phyloP scores from a whole-genome alignment of 106 monocot genomes.

The Cymbidium sinense region DNA sequence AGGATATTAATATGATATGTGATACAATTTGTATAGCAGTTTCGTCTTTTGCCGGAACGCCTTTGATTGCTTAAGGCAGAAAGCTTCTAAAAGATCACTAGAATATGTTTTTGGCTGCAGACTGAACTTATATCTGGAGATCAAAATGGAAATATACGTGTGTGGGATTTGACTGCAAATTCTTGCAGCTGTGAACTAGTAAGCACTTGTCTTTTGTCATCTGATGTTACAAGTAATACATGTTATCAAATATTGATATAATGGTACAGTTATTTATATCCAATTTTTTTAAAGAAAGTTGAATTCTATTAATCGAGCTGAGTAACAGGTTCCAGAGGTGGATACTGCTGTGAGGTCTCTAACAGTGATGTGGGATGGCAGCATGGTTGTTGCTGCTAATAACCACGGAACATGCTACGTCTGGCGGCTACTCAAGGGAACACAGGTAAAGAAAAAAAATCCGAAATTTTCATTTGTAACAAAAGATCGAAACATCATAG shows the following conservation, averaged over 20 bases:
- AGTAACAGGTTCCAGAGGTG: slow-evolving; percentile 88
- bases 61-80: background rate
- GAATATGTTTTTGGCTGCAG: slow-evolving; percentile 27
- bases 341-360: slow-evolving; percentile 95
- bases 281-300: background rate
- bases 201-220: slow-evolving; percentile 11
- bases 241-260: background rate
- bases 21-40: background rate
- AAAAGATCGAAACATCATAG: background rate
- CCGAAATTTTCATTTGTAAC: background rate
- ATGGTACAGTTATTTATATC: background rate
- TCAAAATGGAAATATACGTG: slow-evolving; percentile 99
- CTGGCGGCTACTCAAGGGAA: slow-evolving; percentile 82
- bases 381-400: slow-evolving; percentile 98
- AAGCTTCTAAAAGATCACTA: background rate
- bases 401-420: slow-evolving; percentile 95
- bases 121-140: slow-evolving; percentile 97
- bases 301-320: background rate
- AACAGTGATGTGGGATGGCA: slow-evolving; percentile 99
- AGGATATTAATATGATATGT: background rate
- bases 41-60: background rate
- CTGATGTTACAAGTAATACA: no score
- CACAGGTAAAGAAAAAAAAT: slow-evolving; percentile 53
- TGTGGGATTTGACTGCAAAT: slow-evolving; percentile 96
- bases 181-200: slow-evolving; percentile 98